These are phyloP conservation scores for Cynanchum wilfordii DNA, from an alignment of 257 asterid genomes.

Conservation along the genomic window DNA sequence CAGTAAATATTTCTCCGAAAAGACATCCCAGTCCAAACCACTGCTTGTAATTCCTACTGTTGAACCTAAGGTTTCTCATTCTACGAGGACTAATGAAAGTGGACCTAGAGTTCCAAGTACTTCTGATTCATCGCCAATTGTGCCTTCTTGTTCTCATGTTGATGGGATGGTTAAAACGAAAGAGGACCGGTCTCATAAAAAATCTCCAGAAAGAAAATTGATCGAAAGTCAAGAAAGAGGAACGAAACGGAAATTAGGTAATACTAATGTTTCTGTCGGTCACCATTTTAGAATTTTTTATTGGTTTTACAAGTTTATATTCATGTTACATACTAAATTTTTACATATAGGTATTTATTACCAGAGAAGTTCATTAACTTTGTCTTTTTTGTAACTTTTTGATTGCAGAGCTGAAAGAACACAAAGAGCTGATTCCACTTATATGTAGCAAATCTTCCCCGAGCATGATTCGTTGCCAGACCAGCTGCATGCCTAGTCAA, in stretches of 20 bases:
- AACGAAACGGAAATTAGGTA: constrained; percentile 42
- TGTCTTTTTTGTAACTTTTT: constrained; percentile 10
- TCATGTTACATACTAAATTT: background rate
- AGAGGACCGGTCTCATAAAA: constrained; percentile 24
- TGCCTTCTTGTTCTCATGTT: constrained; percentile 19
- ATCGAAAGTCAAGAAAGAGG: constrained; percentile 28
- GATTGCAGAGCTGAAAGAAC: constrained; percentile 39
- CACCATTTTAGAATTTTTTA: background rate
- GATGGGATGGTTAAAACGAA: constrained; percentile 18
- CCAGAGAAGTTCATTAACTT: background rate
- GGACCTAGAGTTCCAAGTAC: constrained; percentile 19
- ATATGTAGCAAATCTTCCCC: constrained; percentile 29
- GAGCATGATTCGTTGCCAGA: constrained; percentile 29
- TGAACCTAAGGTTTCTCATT: constrained; percentile 28
- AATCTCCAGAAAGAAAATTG: constrained; percentile 19
- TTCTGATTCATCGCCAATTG: constrained; percentile 25
- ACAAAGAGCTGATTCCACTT: constrained; percentile 32
- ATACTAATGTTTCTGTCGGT: background rate
- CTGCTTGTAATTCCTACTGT: constrained; percentile 28
- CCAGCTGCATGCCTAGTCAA: constrained; percentile 36
- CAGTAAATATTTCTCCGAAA: constrained; percentile 18
- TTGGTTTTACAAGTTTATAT: constrained; percentile 1
- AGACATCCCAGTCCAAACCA: constrained; percentile 25
- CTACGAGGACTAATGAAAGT: constrained; percentile 26
- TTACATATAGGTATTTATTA: background rate